Percentiles rank a stretch among this genome's conserved stretches.
These are phyloP conservation scores for Luzula sylvatica DNA, from an alignment of 176 grass and related monocot genomes.

Conservation along the genomic window DNA sequence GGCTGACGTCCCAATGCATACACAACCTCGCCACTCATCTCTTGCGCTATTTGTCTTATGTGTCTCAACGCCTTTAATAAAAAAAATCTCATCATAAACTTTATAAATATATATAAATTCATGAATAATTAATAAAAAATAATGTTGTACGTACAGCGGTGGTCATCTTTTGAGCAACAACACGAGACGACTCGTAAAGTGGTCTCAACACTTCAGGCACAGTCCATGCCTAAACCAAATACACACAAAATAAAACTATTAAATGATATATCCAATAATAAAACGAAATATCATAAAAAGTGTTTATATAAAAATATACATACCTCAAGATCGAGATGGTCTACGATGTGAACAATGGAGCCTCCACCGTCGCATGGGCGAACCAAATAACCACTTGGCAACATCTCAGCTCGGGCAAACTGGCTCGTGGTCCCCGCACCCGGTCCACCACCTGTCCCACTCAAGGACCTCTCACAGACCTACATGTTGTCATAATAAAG, in stretches of 20 bases:
- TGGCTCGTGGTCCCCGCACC: constrained; percentile 53
- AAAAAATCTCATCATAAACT: neutral
- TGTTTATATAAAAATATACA: constrained; percentile 8
- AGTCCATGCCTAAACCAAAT: constrained; percentile 62
- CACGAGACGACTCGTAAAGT: constrained; percentile 80
- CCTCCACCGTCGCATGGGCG: constrained; percentile 79
- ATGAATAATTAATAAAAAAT: neutral
- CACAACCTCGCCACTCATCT: constrained; percentile 75
- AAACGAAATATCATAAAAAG: neutral
- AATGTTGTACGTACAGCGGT: constrained; percentile 58
- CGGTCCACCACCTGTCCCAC: constrained; percentile 69
- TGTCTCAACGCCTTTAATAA: constrained; percentile 62
- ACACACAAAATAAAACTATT: neutral
- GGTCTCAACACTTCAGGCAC: constrained; percentile 93
- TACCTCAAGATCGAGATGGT: constrained; percentile 94
- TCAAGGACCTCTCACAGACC: constrained; percentile 96
- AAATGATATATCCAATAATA: constrained; percentile 15
- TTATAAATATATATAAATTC: neutral
- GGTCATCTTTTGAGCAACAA: constrained; percentile 99
- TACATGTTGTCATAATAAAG: constrained; percentile 1
- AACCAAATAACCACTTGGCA: constrained; percentile 91
- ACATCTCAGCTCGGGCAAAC: constrained; percentile 96
- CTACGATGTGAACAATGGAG: constrained; percentile 94
- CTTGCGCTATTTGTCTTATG: constrained; percentile 97
- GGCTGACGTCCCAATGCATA: constrained; percentile 78